A percentile compares a stretch with the other conserved stretches of the same genome.
These are phyloP conservation scores for Rhodotorula paludigena DNA, from an alignment of 768 basidiomycete species.

Conservation along the genomic window DNA sequence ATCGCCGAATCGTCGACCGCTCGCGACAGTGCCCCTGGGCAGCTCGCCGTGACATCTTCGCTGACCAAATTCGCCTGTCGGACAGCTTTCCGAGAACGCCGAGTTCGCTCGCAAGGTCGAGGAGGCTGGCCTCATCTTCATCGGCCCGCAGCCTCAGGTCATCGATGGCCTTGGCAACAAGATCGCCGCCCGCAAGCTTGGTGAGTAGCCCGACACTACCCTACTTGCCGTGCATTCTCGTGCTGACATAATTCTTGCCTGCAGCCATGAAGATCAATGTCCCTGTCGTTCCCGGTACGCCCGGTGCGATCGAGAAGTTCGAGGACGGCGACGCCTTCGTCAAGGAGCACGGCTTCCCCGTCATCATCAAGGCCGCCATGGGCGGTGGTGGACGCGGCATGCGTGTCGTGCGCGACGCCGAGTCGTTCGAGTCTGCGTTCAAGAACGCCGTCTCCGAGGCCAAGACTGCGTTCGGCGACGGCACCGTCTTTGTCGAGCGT, in stretches of 20 bases:
- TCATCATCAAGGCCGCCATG: slow-evolving; percentile 99
- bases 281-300: slow-evolving; percentile 95
- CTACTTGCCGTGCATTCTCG: neutral
- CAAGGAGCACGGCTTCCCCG: slow-evolving; percentile 66
- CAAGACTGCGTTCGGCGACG: slow-evolving; percentile 93
- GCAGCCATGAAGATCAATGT: slow-evolving; percentile 87
- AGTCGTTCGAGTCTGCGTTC: slow-evolving; percentile 81
- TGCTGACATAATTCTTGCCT: slow-evolving; percentile 45
- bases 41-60: neutral
- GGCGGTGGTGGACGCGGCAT: slow-evolving; percentile 77
- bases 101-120: slow-evolving; percentile 96
- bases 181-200: slow-evolving; percentile 87
- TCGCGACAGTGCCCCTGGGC: too few species aligned
- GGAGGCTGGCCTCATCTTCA: slow-evolving; percentile 92
- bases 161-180: slow-evolving; percentile 98
- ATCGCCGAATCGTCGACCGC: too few species aligned
- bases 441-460: slow-evolving; percentile 91
- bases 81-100: slow-evolving; percentile 80
- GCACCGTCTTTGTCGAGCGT: slow-evolving; percentile 97
- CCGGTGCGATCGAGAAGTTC: slow-evolving; percentile 80
- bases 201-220: slow-evolving; percentile 45
- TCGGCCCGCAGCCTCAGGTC: slow-evolving; percentile 90
- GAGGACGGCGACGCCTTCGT: slow-evolving; percentile 80
- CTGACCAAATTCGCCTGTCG: slow-evolving; percentile 49
- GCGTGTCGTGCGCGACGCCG: slow-evolving; percentile 94